Base-by-base conservation (phyloP, 164 flowering plant genomes). In the Aristolochia contorta region DNA sequence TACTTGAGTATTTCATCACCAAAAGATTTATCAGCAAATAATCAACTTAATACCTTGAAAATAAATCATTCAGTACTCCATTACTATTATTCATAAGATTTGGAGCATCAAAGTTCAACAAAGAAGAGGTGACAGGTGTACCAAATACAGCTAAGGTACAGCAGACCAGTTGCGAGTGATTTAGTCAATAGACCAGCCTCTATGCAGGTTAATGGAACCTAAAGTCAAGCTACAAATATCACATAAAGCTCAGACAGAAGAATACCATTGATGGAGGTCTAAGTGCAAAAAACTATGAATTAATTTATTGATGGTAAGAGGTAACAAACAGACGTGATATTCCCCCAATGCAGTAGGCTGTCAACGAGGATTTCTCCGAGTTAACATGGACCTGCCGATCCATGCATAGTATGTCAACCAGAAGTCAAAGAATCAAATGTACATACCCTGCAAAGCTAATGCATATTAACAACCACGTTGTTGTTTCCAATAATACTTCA, bases 291-390 rank as follows among this genome's bases (percentile, higher is more conserved):
- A 61, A 30, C 32, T 59, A 21, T 32, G n/a, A 58, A 33, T 48
- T 60, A 56, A 67, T 13, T 27, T 25, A 16, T 65, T 54, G 70
- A 54, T 53, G 61, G 65, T 54, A 56, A 61, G 71, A 62, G 67
- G 61, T 60, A 33, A 65, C 66, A 69, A 69, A 70, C 64, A 73
- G 47, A 70, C 69, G 27, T 61, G 66, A 57, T 70, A 58, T 62
- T 56, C 71, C 61, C 73, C 76, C 73, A 67, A 67, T 66, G 73
- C 68, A 66, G 69, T 71, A 70, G 54, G 69, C 74, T 67, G 77
- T 60, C 64, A 74, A 67, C 43, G 65, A 60, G 60, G 60, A 63
- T 67, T 61, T 71, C 65, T 64, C 68, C 65, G 18, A 27, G 57
- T 61, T 64, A 67, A 67, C 71, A 71, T 60, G 68, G 68, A 63